Evolutionary conservation across 345 rosid species (phyloP).

Genomic region (Eucalyptus paniculata): DNA sequence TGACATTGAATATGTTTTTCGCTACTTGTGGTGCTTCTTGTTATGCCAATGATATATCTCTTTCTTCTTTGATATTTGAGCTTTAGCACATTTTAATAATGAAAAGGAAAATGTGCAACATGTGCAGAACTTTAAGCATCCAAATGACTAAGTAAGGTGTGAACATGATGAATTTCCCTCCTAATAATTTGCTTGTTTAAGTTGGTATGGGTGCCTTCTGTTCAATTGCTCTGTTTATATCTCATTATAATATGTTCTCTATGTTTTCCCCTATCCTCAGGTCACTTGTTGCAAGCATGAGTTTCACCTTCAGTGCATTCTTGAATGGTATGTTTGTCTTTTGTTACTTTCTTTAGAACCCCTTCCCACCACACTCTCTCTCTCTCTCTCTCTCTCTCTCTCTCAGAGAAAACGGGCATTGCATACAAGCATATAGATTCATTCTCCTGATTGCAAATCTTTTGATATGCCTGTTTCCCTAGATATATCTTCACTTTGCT

Average conservation of each 20-base stretch:
- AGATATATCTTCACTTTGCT: neutral
- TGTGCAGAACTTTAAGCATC: neutral
- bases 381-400: neutral
- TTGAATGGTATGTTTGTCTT: slow-evolving; percentile 44
- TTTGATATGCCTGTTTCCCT: neutral
- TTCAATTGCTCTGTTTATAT: neutral
- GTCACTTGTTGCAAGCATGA: slow-evolving; percentile 68
- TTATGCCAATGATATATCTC: neutral
- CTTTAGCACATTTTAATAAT: neutral
- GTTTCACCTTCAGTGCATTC: slow-evolving; percentile 75
- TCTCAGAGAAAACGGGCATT: neutral
- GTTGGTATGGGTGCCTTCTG: neutral
- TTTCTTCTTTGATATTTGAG: neutral
- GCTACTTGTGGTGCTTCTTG: neutral
- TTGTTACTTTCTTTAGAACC: neutral
- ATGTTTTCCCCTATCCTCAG: slow-evolving; percentile 10
- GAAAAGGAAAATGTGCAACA: neutral
- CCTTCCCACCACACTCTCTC: neutral
- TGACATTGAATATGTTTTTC: neutral
- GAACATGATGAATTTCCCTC: neutral
- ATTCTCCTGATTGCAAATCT: neutral
- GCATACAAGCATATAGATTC: neutral
- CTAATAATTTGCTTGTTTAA: neutral
- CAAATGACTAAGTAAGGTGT: neutral
- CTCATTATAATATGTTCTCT: neutral